Conservation (phyloP, 306 rosid species). For the Pueraria montana region DNA sequence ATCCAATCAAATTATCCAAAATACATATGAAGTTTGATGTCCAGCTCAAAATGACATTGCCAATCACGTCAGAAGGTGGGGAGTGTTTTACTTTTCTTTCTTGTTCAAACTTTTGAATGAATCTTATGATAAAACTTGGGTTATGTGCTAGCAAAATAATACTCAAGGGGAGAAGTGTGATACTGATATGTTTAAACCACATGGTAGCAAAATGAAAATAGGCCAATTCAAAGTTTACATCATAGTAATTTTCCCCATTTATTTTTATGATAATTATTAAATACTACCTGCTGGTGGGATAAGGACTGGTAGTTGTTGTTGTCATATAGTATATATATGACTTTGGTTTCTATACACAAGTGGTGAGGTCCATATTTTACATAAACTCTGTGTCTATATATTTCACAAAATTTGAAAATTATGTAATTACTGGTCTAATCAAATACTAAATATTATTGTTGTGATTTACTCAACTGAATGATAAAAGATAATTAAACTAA, state of each 20-base stretch:
- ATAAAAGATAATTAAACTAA: background rate
- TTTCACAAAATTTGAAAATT: background rate
- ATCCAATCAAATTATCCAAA: background rate
- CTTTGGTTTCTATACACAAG: background rate
- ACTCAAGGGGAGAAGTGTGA: background rate
- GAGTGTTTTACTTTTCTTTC: background rate
- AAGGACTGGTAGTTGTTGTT: conserved; percentile 1
- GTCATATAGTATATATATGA: background rate
- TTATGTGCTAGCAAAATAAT: background rate
- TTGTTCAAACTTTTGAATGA: background rate
- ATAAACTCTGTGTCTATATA: background rate
- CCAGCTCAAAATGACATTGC: background rate
- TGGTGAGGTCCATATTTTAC: background rate
- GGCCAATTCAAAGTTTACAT: background rate
- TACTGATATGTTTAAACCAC: conserved; percentile 1
- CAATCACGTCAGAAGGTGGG: background rate
- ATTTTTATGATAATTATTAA: background rate
- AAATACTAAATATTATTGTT: background rate
- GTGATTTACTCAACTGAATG: background rate
- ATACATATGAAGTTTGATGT: background rate
- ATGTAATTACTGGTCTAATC: background rate
- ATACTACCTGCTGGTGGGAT: background rate
- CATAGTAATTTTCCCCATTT: background rate
- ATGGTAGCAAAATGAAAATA: background rate
- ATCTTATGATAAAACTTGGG: background rate